Percentiles rank a stretch among this genome's conserved stretches.
These are phyloP conservation scores for Aspergillus aculeatus DNA, from an alignment of 2,329 filamentous ascomycete species.

Conservation along the genomic window DNA sequence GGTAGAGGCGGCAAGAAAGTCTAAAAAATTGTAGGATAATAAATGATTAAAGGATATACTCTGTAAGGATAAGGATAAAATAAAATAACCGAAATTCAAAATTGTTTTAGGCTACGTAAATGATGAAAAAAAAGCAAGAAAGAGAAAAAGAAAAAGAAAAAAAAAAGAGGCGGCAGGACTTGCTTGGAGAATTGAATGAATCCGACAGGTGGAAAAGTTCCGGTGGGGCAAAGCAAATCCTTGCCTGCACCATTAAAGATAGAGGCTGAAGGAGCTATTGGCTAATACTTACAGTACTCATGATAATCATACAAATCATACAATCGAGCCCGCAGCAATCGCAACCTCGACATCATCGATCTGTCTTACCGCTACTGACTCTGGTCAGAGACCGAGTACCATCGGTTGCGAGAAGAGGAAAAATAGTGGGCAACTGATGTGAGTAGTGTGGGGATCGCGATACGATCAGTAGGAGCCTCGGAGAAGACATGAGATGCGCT, in stretches of 20 bases:
- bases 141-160: not conserved
- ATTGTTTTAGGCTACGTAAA: not conserved
- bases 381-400: not conserved
- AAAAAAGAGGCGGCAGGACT: not conserved
- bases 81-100: not conserved
- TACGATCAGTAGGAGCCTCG: not conserved
- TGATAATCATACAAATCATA: slow-evolving; percentile 3
- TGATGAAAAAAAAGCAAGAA: not conserved
- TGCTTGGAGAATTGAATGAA: slow-evolving; percentile 6
- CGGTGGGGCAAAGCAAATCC: not conserved
- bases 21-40: not conserved
- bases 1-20: not conserved
- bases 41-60: too few species aligned
- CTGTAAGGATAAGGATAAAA: not conserved
- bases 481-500: not conserved
- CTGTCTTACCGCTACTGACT: not conserved
- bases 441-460: not conserved
- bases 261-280: not conserved
- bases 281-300: not conserved
- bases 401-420: not conserved
- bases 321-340: not conserved
- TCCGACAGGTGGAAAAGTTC: slow-evolving; percentile 6
- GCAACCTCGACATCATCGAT: not conserved
- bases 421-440: not conserved
- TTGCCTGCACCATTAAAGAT: not conserved